A percentile compares a stretch with the other conserved stretches of the same genome.
Evolutionary conservation across 495 filamentous ascomycete genomes (phyloP).

Genomic region (Podospora pseudoanserina): DNA sequence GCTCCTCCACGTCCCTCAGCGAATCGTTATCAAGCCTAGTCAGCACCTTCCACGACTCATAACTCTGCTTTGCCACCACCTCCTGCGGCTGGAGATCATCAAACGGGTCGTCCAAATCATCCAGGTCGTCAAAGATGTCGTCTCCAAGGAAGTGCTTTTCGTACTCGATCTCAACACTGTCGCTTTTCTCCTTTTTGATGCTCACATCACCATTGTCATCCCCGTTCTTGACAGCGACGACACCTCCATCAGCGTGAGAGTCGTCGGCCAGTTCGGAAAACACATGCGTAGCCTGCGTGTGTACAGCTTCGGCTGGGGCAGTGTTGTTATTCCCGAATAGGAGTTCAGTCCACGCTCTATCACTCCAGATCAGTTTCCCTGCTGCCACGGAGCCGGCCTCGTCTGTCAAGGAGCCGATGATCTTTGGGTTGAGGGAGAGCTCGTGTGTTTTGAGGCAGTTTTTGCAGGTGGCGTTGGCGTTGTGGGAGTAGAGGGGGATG

Average conservation of each 20-base stretch:
- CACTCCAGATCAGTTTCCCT: conserved; percentile 52
- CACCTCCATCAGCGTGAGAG: neutral
- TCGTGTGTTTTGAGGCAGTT: conserved; percentile 45
- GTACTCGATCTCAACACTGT: neutral
- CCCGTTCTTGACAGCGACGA: neutral
- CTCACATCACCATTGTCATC: neutral
- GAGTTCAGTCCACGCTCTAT: conserved; percentile 51
- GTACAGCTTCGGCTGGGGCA: too few species aligned
- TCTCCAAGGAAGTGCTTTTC: neutral
- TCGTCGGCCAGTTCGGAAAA: neutral
- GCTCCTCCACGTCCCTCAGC: conserved; percentile 46
- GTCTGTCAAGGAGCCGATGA: conserved; percentile 52
- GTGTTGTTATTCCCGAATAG: conserved; percentile 36
- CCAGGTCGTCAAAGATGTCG: conserved; percentile 1
- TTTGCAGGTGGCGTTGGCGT: conserved; percentile 43
- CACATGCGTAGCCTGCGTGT: too few species aligned
- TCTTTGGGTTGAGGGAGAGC: conserved; percentile 53
- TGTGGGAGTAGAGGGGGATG: conserved; percentile 53
- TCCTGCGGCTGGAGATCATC: neutral
- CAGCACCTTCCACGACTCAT: conserved; percentile 37
- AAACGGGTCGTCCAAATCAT: conserved; percentile 5
- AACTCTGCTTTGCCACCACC: neutral
- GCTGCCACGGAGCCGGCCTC: conserved; percentile 50
- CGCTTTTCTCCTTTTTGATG: too few species aligned
- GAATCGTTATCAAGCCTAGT: conserved; percentile 31